Evolutionary conservation across 139 green algal genomes (phyloP).

Genomic region (Ettlia oleoabundans): DNA sequence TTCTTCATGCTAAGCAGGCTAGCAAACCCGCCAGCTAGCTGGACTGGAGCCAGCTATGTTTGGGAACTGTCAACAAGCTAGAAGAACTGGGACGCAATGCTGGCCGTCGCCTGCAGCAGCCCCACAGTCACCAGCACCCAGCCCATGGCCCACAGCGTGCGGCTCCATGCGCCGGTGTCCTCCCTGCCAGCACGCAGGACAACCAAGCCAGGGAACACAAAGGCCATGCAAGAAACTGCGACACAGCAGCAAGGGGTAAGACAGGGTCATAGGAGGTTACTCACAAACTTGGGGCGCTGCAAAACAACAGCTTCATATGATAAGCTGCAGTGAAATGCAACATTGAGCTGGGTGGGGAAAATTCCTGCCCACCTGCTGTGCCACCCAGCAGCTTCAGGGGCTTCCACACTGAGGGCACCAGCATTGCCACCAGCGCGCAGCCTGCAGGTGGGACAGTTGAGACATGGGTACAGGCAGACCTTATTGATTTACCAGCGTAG

Average conservation of each 20-base stretch:
- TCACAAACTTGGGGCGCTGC: no score
- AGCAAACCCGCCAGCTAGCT: no score
- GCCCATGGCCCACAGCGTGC: neutral
- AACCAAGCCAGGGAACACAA: constrained; percentile 1
- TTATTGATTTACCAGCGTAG: neutral
- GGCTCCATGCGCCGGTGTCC: neutral
- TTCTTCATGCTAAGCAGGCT: no score
- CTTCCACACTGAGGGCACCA: constrained; percentile 28
- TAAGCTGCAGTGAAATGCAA: neutral
- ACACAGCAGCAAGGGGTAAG: neutral
- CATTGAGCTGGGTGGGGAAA: neutral
- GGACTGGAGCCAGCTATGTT: no score
- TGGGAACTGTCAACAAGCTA: no score
- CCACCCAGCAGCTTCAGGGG: constrained; percentile 33
- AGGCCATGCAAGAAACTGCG: constrained; percentile 22
- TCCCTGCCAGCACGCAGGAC: neutral
- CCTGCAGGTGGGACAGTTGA: neutral
- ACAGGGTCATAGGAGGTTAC: neutral
- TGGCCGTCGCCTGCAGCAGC: constrained; percentile 14
- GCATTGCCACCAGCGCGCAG: constrained; percentile 19
- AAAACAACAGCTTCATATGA: neutral
- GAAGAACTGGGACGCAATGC: constrained; percentile 16
- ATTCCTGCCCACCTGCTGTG: neutral
- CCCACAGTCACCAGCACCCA: constrained; percentile 16
- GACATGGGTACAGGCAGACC: neutral